These are phyloP conservation scores for Acephala macrosclerotiorum DNA, from an alignment of 2,329 filamentous ascomycete genomes.

Conservation along the genomic window DNA sequence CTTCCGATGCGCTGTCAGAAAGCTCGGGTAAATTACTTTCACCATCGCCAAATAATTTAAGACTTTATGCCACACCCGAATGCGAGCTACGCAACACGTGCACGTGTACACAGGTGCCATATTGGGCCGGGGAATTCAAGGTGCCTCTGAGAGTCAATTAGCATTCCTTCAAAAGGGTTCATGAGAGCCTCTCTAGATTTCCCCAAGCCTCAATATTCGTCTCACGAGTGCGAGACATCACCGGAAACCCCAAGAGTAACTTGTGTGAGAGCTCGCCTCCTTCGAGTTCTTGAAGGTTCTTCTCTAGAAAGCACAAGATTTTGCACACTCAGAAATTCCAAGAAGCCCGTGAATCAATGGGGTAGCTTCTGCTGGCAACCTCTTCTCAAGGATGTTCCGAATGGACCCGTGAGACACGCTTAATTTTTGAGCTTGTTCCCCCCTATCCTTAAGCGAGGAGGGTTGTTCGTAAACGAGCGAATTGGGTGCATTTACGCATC, in stretches of 20 bases:
- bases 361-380: neutral
- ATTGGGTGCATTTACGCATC: neutral
- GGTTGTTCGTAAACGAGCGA: neutral
- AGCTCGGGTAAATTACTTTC: no score
- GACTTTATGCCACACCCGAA: no score
- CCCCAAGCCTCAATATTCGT: neutral
- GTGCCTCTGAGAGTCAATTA: no score
- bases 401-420: neutral
- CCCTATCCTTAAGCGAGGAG: neutral
- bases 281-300: neutral
- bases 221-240: neutral
- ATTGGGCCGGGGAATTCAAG: no score
- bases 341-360: neutral
- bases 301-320: neutral
- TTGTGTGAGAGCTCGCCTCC: neutral
- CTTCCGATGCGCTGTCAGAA: no score
- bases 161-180: no score
- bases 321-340: neutral
- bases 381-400: neutral
- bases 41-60: no score
- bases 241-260: neutral
- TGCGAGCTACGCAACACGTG: no score
- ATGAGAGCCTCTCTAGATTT: no score
- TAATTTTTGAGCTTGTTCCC: neutral
- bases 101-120: no score